phyloP scores from a whole-genome alignment of 352 stramenopile species.

The Phytophthora fragariae region DNA sequence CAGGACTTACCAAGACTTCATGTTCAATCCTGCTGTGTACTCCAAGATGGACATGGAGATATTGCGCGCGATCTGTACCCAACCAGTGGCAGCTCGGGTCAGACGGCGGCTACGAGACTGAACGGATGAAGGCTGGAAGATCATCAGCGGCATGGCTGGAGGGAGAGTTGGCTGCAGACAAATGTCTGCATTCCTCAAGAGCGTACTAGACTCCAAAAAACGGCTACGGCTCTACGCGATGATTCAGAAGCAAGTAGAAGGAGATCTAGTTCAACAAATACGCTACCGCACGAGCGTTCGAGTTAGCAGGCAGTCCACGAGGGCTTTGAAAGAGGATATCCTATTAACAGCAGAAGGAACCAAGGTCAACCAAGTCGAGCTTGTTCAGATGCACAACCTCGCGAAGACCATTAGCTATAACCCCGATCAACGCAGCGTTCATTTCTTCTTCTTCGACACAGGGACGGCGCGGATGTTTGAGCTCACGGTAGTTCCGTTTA shows the following conservation, averaged over 20 bases:
- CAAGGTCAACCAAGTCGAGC: too few species aligned
- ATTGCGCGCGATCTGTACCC: not conserved
- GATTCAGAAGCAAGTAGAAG: not conserved
- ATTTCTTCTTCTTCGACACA: too few species aligned
- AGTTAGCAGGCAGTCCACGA: too few species aligned
- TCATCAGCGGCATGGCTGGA: not conserved
- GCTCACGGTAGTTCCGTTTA: too few species aligned
- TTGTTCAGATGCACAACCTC: too few species aligned
- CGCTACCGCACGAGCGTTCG: too few species aligned
- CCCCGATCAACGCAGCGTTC: too few species aligned
- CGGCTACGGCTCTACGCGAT: not conserved
- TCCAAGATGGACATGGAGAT: not conserved
- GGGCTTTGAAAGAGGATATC: too few species aligned
- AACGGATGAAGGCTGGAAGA: not conserved
- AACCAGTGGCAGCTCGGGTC: not conserved
- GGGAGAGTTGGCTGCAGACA: not conserved
- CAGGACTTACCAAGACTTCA: not conserved
- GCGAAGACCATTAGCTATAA: too few species aligned
- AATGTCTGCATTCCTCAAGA: not conserved
- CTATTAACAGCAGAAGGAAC: too few species aligned
- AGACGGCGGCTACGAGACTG: not conserved
- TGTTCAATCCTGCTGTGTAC: not conserved
- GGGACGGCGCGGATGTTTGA: too few species aligned
- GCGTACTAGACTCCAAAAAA: not conserved
- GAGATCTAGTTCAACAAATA: too few species aligned